Conservation (phyloP, 2,329 filamentous ascomycete genomes). For the Seiridium cupressi region DNA sequence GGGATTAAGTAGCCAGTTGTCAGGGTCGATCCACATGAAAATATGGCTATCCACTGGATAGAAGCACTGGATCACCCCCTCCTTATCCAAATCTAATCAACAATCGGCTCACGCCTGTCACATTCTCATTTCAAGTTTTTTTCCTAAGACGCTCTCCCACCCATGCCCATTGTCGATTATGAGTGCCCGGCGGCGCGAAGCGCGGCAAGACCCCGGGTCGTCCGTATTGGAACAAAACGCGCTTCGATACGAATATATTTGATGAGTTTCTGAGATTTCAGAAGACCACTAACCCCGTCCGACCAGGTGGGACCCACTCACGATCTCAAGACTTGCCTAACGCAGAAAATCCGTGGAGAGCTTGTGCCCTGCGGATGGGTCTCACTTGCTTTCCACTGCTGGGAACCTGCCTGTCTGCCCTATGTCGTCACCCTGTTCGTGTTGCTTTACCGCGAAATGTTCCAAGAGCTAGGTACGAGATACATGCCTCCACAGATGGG, state of each 20-base stretch:
- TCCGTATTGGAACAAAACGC: neutral
- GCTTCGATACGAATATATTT: constrained; percentile 1
- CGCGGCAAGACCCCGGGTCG: constrained; percentile 6
- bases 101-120: neutral
- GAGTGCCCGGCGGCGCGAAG: neutral
- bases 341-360: neutral
- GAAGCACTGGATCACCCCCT: constrained; percentile 25
- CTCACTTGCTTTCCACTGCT: neutral
- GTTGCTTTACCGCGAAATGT: neutral
- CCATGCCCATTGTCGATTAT: neutral
- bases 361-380: neutral
- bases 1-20: constrained; percentile 14
- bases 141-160: neutral
- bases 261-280: constrained; percentile 1
- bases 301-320: neutral
- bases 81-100: constrained; percentile 1
- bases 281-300: neutral
- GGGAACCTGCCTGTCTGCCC: neutral
- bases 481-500: neutral
- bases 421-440: constrained; percentile 4
- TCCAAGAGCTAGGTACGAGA: neutral
- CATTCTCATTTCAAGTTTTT: neutral
- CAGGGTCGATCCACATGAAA: constrained; percentile 19
- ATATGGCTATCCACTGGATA: constrained; percentile 21
- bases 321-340: constrained; percentile 4